A percentile compares a stretch with the other conserved stretches of the same genome.
These are phyloP conservation scores for Euphorbia celastroides DNA, from an alignment of 441 rosid genomes.

Conservation along the genomic window DNA sequence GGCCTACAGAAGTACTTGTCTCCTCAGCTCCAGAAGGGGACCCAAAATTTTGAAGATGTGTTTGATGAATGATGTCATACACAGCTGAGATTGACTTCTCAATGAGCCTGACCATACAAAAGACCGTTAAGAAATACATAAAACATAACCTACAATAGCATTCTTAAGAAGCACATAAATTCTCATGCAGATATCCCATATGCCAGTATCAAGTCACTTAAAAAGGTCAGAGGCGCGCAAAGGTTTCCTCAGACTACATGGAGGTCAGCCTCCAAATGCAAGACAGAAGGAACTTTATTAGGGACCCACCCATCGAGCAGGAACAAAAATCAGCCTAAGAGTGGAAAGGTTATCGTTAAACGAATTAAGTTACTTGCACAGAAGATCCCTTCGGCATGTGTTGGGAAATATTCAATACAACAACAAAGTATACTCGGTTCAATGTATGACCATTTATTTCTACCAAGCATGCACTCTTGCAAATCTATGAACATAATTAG, in stretches of 20 bases:
- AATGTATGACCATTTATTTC: background rate
- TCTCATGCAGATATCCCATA: background rate
- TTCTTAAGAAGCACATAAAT: background rate
- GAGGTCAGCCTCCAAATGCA: too few species aligned
- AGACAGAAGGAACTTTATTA: too few species aligned
- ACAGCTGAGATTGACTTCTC: constrained; percentile 63
- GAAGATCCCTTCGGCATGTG: background rate
- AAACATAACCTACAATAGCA: background rate
- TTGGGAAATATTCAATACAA: background rate
- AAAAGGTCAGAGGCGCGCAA: background rate
- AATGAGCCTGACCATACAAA: constrained; percentile 61
- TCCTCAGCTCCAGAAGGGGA: constrained; percentile 43
- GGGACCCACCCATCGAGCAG: too few species aligned
- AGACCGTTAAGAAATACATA: constrained; percentile 1
- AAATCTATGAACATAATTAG: background rate
- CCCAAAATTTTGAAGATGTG: constrained; percentile 47
- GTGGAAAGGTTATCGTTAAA: background rate
- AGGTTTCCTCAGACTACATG: too few species aligned
- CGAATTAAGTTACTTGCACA: background rate
- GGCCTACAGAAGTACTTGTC: constrained; percentile 26
- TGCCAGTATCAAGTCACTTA: background rate
- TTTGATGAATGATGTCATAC: constrained; percentile 56
- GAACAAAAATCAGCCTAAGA: background rate
- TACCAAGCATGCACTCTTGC: background rate
- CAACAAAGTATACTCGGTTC: background rate